A percentile compares a stretch with the other conserved stretches of the same genome.
These are phyloP conservation scores for Pseudogymnoascus sp. DNA, from an alignment of 2,329 filamentous ascomycete genomes.

Conservation along the genomic window DNA sequence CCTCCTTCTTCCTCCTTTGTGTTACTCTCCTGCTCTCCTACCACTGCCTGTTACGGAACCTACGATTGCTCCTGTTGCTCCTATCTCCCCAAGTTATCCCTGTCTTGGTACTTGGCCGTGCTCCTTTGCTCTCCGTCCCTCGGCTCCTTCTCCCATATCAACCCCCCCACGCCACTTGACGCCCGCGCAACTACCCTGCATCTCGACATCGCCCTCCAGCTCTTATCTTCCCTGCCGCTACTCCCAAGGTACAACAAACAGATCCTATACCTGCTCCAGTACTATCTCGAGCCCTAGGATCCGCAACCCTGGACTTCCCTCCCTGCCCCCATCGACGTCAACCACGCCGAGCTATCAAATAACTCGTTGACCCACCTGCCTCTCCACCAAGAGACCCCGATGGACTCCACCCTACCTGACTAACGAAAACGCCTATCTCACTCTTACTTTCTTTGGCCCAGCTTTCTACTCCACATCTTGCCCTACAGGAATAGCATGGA, in stretches of 20 bases:
- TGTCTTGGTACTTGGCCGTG: neutral
- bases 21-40: neutral
- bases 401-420: neutral
- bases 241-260: neutral
- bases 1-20: neutral
- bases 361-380: slow-evolving; percentile 5
- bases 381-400: neutral
- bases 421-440: slow-evolving; percentile 5
- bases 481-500: slow-evolving; percentile 2
- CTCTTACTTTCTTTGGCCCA: neutral
- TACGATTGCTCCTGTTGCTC: neutral
- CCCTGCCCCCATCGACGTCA: neutral
- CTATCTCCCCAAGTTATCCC: neutral
- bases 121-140: neutral
- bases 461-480: neutral
- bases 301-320: neutral
- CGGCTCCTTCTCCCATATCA: neutral
- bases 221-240: neutral
- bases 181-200: neutral
- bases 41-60: neutral
- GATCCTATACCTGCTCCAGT: neutral
- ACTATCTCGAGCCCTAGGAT: neutral
- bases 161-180: neutral
- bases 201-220: neutral
- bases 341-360: neutral